phyloP scores from a whole-genome alignment of 345 rosid genomes.

The Trapa bicornis region DNA sequence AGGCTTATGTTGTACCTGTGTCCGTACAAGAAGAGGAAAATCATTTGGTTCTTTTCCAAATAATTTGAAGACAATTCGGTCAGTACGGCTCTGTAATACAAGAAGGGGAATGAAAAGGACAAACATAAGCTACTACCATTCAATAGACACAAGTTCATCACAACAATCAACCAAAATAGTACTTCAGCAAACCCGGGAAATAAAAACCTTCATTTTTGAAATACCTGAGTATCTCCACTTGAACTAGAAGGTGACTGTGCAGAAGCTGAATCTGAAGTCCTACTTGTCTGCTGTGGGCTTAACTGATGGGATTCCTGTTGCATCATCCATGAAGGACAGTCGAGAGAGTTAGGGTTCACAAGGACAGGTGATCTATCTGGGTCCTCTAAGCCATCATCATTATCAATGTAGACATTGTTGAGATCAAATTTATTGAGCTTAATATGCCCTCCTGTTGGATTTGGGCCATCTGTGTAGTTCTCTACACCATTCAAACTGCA shows the following conservation, averaged over 20 bases:
- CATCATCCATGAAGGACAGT: constrained; percentile 34
- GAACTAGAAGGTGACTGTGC: constrained; percentile 95
- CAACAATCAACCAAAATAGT: background rate
- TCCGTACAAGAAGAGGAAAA: constrained; percentile 71
- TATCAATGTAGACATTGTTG: constrained; percentile 74
- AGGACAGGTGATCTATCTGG: constrained; percentile 59
- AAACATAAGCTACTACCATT: background rate
- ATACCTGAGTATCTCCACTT: constrained; percentile 82
- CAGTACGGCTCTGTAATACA: constrained; percentile 76
- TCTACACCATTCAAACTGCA: constrained; percentile 4
- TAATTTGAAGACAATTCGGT: constrained; percentile 78
- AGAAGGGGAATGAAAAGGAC: constrained; percentile 2
- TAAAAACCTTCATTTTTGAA: background rate
- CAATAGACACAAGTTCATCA: background rate
- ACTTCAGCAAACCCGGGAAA: background rate
- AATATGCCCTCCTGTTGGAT: constrained; percentile 30
- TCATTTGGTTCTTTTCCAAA: constrained; percentile 95
- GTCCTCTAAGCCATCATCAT: constrained; percentile 71
- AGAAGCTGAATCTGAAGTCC: constrained; percentile 95
- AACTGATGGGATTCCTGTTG: constrained; percentile 76
- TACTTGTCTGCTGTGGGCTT: constrained; percentile 91
- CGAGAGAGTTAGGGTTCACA: constrained; percentile 53
- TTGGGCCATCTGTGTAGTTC: constrained; percentile 23
- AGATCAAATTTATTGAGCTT: constrained; percentile 85
- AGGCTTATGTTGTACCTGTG: constrained; percentile 48